These are phyloP conservation scores for Lipomyces kockii DNA, from an alignment of 805 yeast species.

Conservation along the genomic window DNA sequence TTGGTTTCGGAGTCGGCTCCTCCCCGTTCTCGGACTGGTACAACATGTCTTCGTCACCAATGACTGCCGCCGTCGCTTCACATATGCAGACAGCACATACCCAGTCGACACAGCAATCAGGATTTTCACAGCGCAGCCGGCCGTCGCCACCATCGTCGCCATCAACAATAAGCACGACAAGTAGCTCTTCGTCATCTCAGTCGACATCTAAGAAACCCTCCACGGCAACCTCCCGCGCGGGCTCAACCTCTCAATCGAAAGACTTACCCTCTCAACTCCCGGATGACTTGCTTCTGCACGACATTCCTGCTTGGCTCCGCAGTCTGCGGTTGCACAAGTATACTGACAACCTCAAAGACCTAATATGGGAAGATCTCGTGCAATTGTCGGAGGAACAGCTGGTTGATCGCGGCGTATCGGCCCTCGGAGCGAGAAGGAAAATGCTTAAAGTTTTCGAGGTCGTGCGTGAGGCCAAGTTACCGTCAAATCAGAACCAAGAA, in stretches of 20 bases:
- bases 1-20: not conserved
- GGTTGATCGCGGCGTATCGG: constrained; percentile 82
- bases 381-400: constrained; percentile 69
- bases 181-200: not conserved
- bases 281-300: constrained; percentile 53
- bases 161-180: constrained; percentile 3
- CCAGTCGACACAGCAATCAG: not conserved
- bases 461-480: constrained; percentile 58
- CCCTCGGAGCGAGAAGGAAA: constrained; percentile 95
- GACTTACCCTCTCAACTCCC: constrained; percentile 21
- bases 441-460: constrained; percentile 87
- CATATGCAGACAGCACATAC: not conserved
- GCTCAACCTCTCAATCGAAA: not conserved
- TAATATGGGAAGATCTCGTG: constrained; percentile 80
- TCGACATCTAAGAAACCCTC: constrained; percentile 54
- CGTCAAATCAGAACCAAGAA: constrained; percentile 11
- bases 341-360: constrained; percentile 76
- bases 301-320: constrained; percentile 92
- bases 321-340: constrained; percentile 89
- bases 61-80: not conserved
- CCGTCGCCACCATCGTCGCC: constrained; percentile 8
- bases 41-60: not conserved
- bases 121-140: not conserved
- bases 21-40: constrained; percentile 24
- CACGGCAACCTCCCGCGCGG: constrained; percentile 37